Base-by-base conservation (phyloP, 2,329 filamentous ascomycete species). In the Pseudogymnoascus sp. region DNA sequence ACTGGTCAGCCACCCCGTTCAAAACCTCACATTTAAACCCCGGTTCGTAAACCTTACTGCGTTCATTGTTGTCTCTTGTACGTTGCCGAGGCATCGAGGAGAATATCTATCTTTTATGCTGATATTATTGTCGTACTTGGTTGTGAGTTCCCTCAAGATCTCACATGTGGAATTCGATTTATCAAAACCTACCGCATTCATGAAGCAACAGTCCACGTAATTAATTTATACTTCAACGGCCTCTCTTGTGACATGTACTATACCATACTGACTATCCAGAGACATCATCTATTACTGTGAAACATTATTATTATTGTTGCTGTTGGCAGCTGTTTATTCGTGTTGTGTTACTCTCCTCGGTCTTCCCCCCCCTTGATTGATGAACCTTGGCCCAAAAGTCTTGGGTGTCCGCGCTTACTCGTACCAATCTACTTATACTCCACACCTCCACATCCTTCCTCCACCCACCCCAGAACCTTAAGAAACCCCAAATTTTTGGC, bases 401-500 rank as follows among this genome's bases (percentile, higher is more conserved):
- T 57, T 57, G 51, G 51, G 51, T 57, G 10, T 5, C 11, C 29
- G 51, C 51, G 51, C 51, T 57, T 57, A 57, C 51, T 29, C 34
- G 51, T 36, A 36, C 51, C 11, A 57, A 29, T 34, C 51, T 57
- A 57, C 51, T 57, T 57, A 57, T 12, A 34, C 51, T 57, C 51
- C 51, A 57, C 51, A 57, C 51, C 47, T 51, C 45, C 26, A 10
- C 47, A 29, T 26, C 45, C n/a, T 18, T 36, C 51, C 51, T 57
- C 51, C 51, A 57, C 47, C 10, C 47, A 31, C 51, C 29, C 29
- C 51, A 57, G 51, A 57, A 57, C 51, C 51, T 57, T 34, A 57
- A 57, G 51, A 57, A 57, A 29, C 51, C 51, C 51, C 29, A 31
- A 57, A 57, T 34, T 57, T 57, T 57, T 51, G 45, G 51, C 51